Evolutionary conservation across 768 basidiomycete species (phyloP).

Genomic region (Hericium coralloides): DNA sequence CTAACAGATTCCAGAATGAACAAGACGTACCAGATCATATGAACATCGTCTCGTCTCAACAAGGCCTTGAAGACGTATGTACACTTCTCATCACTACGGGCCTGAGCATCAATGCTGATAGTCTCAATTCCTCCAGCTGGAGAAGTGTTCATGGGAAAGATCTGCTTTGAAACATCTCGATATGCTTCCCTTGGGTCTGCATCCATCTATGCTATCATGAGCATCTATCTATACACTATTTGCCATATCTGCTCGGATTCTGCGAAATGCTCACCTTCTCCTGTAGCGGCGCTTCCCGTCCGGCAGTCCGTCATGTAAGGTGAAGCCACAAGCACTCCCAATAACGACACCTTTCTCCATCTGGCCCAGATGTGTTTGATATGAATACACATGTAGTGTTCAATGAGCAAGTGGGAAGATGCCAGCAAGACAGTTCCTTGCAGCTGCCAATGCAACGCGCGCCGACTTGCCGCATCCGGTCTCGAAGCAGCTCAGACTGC

Average conservation of each 20-base stretch:
- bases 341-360: too few species aligned
- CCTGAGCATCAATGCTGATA: conserved; percentile 4
- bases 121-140: conserved; percentile 30
- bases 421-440: too few species aligned
- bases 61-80: conserved; percentile 56
- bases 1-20: conserved; percentile 26
- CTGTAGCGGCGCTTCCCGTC: too few species aligned
- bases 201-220: conserved; percentile 6
- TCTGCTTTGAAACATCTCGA: conserved; percentile 36
- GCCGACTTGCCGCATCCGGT: too few species aligned
- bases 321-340: too few species aligned
- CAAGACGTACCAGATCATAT: conserved; percentile 61
- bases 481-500: too few species aligned
- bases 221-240: neutral
- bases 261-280: neutral
- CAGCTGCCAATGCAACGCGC: too few species aligned
- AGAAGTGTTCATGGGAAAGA: conserved; percentile 42
- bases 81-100: neutral
- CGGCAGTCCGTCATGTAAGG: too few species aligned
- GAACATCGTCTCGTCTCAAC: conserved; percentile 54
- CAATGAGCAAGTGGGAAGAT: too few species aligned
- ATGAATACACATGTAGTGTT: too few species aligned
- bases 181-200: conserved; percentile 20
- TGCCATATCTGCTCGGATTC: neutral
- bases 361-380: too few species aligned